phyloP scores from a whole-genome alignment of 495 filamentous ascomycete species.

The Xylaria bambusicola region DNA sequence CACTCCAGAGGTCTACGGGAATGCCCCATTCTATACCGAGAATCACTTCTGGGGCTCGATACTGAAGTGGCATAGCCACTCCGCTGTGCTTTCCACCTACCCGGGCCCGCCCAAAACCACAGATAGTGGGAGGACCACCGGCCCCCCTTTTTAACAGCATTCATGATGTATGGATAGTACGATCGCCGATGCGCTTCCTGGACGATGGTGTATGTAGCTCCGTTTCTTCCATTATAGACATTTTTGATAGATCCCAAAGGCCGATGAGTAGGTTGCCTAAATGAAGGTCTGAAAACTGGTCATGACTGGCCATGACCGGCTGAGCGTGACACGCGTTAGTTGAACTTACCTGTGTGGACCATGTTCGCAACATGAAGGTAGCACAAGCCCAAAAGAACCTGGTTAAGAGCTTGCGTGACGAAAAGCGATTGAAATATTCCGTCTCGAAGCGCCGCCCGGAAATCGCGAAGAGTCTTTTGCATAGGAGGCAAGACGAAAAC shows the following conservation, averaged over 20 bases:
- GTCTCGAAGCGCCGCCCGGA: slow-evolving; percentile 9
- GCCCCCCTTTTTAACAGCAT: slow-evolving; percentile 20
- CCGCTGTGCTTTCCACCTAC: slow-evolving; percentile 19
- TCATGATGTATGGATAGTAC: slow-evolving; percentile 20
- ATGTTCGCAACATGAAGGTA: slow-evolving; percentile 20
- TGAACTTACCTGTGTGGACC: slow-evolving; percentile 24
- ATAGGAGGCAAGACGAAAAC: slow-evolving; percentile 22
- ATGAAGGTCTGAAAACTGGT: slow-evolving; percentile 13
- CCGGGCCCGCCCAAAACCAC: slow-evolving; percentile 19
- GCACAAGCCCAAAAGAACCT: slow-evolving; percentile 12
- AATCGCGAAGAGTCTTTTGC: slow-evolving; percentile 17
- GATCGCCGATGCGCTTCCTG: slow-evolving; percentile 18
- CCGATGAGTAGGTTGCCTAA: slow-evolving; percentile 17
- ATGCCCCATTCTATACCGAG: slow-evolving; percentile 1
- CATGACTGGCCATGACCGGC: not conserved
- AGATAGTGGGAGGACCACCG: slow-evolving; percentile 17
- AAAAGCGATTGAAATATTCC: not conserved
- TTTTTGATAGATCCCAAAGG: slow-evolving; percentile 3
- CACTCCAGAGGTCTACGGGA: slow-evolving; percentile 4
- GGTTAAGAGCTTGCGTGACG: slow-evolving; percentile 5
- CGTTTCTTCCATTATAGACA: slow-evolving; percentile 4
- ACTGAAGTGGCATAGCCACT: slow-evolving; percentile 9
- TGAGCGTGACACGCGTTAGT: not conserved
- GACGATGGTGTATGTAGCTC: slow-evolving; percentile 12
- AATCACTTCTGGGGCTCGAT: slow-evolving; percentile 10